Evolutionary conservation across 306 rosid species (phyloP).

Genomic region (Herpetospermum pedunculosum): DNA sequence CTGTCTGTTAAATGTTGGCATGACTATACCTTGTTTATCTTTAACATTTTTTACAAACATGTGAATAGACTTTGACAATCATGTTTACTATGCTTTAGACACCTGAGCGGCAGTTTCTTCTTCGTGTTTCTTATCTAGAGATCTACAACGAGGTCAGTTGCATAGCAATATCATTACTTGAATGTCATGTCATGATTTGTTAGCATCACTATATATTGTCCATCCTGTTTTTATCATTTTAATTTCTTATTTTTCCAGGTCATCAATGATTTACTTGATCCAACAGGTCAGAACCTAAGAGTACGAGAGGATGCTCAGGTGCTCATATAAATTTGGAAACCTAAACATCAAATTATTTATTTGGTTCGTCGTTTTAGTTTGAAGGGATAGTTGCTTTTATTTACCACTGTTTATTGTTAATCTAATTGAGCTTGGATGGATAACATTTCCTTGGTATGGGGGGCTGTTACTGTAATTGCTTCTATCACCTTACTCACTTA

Average conservation of each 20-base stretch:
- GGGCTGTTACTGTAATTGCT: not conserved
- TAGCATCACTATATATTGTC: too few species aligned
- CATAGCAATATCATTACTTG: not conserved
- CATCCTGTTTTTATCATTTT: not conserved
- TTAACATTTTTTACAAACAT: not conserved
- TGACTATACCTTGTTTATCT: not conserved
- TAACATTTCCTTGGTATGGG: not conserved
- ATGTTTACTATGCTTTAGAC: conserved; percentile 38
- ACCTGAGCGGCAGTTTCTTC: conserved; percentile 73
- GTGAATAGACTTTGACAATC: not conserved
- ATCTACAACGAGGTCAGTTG: conserved; percentile 79
- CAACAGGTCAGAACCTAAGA: conserved; percentile 71
- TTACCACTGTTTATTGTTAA: not conserved
- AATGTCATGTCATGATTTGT: not conserved
- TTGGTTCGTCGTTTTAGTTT: conserved; percentile 1
- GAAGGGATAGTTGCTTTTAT: not conserved
- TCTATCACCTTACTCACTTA: not conserved
- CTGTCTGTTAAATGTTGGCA: not conserved
- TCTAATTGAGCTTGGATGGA: not conserved
- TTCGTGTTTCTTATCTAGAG: conserved; percentile 81
- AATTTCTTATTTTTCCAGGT: conserved; percentile 31
- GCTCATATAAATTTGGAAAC: conserved; percentile 14
- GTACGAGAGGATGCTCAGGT: conserved; percentile 91
- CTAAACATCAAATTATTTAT: not conserved
- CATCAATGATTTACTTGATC: conserved; percentile 77